phyloP scores from a whole-genome alignment of 495 filamentous ascomycete genomes.

The Xylaria longipes region DNA sequence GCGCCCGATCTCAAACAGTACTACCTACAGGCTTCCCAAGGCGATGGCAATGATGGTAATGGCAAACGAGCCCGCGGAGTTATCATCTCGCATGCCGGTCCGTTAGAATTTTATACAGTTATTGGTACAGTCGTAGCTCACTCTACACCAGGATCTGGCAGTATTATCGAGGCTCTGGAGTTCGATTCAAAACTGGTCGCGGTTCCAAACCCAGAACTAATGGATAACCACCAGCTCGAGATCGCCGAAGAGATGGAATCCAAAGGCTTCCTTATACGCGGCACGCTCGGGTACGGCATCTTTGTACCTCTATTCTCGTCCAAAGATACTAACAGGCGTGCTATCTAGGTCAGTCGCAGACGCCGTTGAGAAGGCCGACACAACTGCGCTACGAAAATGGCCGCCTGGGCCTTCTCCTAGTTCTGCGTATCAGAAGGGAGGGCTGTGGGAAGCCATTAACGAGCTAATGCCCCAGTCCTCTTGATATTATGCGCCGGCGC shows the following conservation, averaged over 20 bases:
- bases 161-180: conserved; percentile 82
- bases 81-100: conserved; percentile 92
- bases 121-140: conserved; percentile 9
- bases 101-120: conserved; percentile 29
- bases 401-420: conserved; percentile 34
- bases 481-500: not conserved
- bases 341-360: conserved; percentile 37
- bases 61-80: conserved; percentile 51
- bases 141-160: conserved; percentile 72
- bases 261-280: conserved; percentile 73
- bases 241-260: conserved; percentile 74
- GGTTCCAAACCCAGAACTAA: conserved; percentile 81
- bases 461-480: conserved; percentile 27
- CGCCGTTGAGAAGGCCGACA: conserved; percentile 34
- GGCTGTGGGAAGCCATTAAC: conserved; percentile 37
- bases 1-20: conserved; percentile 24
- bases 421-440: conserved; percentile 31
- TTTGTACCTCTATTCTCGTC: not conserved
- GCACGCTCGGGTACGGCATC: conserved; percentile 63
- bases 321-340: not conserved
- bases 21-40: conserved; percentile 19
- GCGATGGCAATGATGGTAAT: conserved; percentile 21
- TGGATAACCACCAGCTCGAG: conserved; percentile 93
- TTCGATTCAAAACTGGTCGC: conserved; percentile 73
- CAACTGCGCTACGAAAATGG: conserved; percentile 29